Base-by-base conservation (phyloP, 1,139 yeast genomes). In the Hyphopichia pseudoburtonii region DNA sequence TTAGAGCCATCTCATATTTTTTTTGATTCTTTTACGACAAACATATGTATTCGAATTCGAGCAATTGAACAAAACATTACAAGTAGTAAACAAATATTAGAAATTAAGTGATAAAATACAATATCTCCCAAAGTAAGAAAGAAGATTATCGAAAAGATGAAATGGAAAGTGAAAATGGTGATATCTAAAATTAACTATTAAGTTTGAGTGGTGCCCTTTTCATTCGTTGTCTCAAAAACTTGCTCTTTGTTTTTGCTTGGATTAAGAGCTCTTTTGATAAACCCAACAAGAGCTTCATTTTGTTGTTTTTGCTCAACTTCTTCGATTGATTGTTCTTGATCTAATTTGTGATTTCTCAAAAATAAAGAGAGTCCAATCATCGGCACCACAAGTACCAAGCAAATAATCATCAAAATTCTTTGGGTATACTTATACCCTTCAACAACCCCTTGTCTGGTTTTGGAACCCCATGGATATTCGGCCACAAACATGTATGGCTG, bases 361-460 rank as follows among this genome's bases (percentile, higher is more conserved):
- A 64, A 60, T 39, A 66, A 51, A 3, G 65, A 54, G 28, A 51
- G 42, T 17, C 51, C 30, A 21, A 65, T 44, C 60, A 65, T 52
- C 24, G 70, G 66, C 24, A 60, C 63, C 52, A 64, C 60, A 43
- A 66, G 58, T 27, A 56, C 51, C 22, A 67, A 44, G 5, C 63
- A 62, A 28, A 60, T 62, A 30, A 60, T 56, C 36, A 61, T 54
- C 45, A 66, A 56, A 25, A 62, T 48, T 36, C 52, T 56, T 51
- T 67, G 72, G 27, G 64, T 49, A 17, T 62, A 57, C 34, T 60
- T 59, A 45, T 66, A 67, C 5, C 66, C 67, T 23, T 38, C 33
- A 14, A 62, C 68, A 28, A 62, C 60, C 2, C 51, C 57, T 6
- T 40, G 42, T 55, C 73, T 62, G 35, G 52, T 63, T 5, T 59